Conservation (phyloP, 139 green algal species). For the Micractinium sp. region DNA sequence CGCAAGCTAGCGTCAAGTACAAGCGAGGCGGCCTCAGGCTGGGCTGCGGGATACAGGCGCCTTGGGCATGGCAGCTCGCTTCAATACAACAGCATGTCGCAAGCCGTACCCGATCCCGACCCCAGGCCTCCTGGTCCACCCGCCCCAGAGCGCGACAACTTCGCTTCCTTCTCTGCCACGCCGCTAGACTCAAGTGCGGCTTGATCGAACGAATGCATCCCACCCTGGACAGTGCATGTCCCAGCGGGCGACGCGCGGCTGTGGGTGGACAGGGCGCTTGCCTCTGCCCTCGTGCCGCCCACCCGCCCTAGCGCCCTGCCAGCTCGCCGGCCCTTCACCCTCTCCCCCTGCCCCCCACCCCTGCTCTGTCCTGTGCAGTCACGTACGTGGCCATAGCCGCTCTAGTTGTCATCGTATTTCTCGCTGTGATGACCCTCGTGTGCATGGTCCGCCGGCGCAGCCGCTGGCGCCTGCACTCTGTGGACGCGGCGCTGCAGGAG, state of each 20-base stretch:
- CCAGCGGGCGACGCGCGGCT: not conserved
- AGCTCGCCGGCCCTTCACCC: no score
- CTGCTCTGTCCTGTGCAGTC: not conserved
- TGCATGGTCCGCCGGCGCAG: not conserved
- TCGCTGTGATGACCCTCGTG: not conserved
- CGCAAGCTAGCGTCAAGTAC: not conserved
- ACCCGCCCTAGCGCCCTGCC: not conserved
- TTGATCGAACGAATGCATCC: no score
- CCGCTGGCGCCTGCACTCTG: not conserved
- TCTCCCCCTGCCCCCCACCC: not conserved
- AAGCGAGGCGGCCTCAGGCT: no score
- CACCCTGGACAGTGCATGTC: no score
- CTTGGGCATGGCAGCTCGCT: no score
- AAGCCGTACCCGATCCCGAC: no score
- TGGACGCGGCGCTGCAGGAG: not conserved
- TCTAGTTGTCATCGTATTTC: not conserved
- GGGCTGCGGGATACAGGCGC: no score
- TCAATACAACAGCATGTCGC: no score
- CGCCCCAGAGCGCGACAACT: no score
- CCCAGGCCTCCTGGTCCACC: no score
- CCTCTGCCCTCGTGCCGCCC: not conserved
- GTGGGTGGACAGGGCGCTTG: not conserved
- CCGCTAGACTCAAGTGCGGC: no score
- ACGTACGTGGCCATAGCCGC: not conserved
- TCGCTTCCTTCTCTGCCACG: no score